Percentiles rank a stretch among this genome's conserved stretches.
Conservation (phyloP, 148 eudicot genomes). For the Mesembryanthemum crystallinum region DNA sequence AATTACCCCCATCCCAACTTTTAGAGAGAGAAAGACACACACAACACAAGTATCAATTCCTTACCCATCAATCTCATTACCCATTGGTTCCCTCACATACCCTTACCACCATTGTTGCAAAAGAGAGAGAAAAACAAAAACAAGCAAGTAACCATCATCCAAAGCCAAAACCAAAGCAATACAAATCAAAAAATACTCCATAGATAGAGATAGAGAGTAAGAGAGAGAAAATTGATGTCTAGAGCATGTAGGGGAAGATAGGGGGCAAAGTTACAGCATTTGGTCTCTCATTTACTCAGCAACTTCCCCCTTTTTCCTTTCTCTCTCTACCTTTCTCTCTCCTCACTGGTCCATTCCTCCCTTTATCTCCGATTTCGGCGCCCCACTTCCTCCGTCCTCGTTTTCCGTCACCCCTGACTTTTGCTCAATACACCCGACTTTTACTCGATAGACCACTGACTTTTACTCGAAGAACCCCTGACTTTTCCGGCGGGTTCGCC, state of each 20-base stretch:
- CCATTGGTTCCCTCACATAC: too few relatives aligned
- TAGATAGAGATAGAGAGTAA: neutral
- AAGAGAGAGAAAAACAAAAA: too few relatives aligned
- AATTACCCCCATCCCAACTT: too few relatives aligned
- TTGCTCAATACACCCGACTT: neutral
- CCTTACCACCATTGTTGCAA: too few relatives aligned
- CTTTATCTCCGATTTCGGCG: constrained; percentile 11
- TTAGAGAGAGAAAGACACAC: too few relatives aligned
- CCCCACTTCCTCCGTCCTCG: neutral
- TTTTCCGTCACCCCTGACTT: neutral
- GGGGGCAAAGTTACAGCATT: constrained; percentile 59
- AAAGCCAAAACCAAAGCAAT: too few relatives aligned
- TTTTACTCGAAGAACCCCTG: too few relatives aligned
- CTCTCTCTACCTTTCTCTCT: constrained; percentile 1
- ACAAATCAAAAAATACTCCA: too few relatives aligned
- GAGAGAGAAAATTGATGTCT: constrained; percentile 36
- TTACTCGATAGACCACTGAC: too few relatives aligned
- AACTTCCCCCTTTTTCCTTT: constrained; percentile 11
- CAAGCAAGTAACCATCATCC: too few relatives aligned
- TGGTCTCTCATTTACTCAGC: constrained; percentile 51
- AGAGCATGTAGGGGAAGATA: constrained; percentile 39
- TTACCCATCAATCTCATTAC: too few relatives aligned
- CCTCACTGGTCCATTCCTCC: neutral
- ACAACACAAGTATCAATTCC: too few relatives aligned
- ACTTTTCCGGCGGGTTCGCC: constrained; percentile 38